phyloP scores from a whole-genome alignment of 129 eudicot genomes.

The Tagetes erecta region DNA sequence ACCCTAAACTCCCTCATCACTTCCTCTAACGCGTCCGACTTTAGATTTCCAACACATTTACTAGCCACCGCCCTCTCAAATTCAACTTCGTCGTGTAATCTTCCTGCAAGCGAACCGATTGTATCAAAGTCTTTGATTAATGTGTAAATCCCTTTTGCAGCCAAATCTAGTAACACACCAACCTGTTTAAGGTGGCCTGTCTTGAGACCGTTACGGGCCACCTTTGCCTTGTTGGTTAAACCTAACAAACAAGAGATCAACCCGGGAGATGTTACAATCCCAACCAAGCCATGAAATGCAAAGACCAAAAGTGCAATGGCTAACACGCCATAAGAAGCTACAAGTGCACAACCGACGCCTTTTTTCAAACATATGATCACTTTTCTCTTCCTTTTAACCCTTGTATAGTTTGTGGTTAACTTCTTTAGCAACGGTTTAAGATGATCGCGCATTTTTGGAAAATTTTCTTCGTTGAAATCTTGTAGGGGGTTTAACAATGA shows the following conservation, averaged over 20 bases:
- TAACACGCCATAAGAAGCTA: constrained; percentile 44
- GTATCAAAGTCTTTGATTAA: constrained; percentile 75
- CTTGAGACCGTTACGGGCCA: constrained; percentile 6
- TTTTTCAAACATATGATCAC: constrained; percentile 36
- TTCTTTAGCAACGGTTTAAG: constrained; percentile 33
- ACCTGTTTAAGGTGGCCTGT: constrained; percentile 26
- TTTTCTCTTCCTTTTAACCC: constrained; percentile 43
- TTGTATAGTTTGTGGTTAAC: constrained; percentile 37
- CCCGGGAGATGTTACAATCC: constrained; percentile 51
- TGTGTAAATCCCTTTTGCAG: constrained; percentile 70
- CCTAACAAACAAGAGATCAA: constrained; percentile 36
- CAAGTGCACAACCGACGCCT: constrained; percentile 32
- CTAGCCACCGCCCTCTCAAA: constrained; percentile 52
- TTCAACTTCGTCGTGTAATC: constrained; percentile 61
- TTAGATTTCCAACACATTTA: constrained; percentile 51
- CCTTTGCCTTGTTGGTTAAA: constrained; percentile 26
- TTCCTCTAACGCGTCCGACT: constrained; percentile 52
- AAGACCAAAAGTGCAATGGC: constrained; percentile 47
- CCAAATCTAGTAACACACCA: constrained; percentile 53
- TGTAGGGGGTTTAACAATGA: constrained; percentile 46
- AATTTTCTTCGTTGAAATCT: constrained; percentile 22
- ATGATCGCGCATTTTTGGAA: constrained; percentile 36
- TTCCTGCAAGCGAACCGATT: constrained; percentile 53
- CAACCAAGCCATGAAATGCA: constrained; percentile 51
- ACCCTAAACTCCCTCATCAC: constrained; percentile 51